These are phyloP conservation scores for Epichloe typhina DNA, from an alignment of 2,329 filamentous ascomycete genomes.

Conservation along the genomic window DNA sequence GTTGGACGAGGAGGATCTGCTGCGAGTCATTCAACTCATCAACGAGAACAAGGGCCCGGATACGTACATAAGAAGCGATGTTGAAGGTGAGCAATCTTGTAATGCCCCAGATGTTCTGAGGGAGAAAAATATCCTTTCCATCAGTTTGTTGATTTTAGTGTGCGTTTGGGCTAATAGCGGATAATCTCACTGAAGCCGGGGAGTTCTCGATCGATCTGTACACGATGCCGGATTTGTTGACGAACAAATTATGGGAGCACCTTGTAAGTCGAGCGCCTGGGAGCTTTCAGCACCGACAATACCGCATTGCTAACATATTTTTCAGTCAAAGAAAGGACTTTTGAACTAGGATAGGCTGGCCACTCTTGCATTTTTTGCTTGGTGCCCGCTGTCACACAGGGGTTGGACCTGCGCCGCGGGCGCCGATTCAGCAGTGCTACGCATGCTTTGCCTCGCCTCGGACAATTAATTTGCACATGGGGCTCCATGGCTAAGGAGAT, in stretches of 20 bases:
- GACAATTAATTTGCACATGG: neutral
- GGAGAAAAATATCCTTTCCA: neutral
- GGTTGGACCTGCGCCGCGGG: neutral
- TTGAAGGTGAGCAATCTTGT: slow-evolving; percentile 62
- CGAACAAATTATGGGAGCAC: slow-evolving; percentile 95
- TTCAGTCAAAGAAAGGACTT: slow-evolving; percentile 28
- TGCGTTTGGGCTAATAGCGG: slow-evolving; percentile 19
- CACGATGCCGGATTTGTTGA: slow-evolving; percentile 79
- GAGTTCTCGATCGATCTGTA: slow-evolving; percentile 98
- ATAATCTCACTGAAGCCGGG: slow-evolving; percentile 47
- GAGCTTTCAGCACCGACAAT: neutral
- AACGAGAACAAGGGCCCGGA: slow-evolving; percentile 92
- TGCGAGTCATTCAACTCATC: slow-evolving; percentile 94
- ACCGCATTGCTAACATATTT: neutral
- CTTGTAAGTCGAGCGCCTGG: slow-evolving; percentile 28
- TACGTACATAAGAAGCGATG: slow-evolving; percentile 93
- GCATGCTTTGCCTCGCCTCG: neutral
- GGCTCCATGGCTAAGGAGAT: neutral
- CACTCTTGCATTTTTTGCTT: neutral
- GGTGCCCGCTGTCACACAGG: neutral
- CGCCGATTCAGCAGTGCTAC: neutral
- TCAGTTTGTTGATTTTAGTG: slow-evolving; percentile 17
- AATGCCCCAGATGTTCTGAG: neutral
- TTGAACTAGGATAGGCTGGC: slow-evolving; percentile 10
- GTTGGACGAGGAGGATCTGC: slow-evolving; percentile 80